Conservation (phyloP, 2,329 filamentous ascomycete genomes). For the Cordyceps tenuipes region DNA sequence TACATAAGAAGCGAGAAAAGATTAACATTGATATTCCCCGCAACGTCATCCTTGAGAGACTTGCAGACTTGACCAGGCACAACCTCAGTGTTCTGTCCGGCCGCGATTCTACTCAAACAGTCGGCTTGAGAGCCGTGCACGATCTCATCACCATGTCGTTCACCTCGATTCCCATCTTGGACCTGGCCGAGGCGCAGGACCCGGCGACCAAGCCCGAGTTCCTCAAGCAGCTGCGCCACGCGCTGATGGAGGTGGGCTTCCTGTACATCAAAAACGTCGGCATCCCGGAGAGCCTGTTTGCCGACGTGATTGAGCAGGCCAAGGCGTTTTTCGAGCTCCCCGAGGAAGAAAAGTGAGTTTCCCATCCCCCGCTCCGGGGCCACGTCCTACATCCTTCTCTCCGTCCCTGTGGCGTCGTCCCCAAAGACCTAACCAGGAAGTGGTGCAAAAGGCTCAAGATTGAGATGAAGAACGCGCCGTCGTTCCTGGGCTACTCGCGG, state of each 20-base stretch:
- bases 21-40: not conserved
- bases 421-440: no score
- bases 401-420: no score
- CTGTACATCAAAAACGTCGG: slow-evolving; percentile 76
- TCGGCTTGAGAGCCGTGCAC: no score
- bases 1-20: slow-evolving; percentile 3
- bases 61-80: no score
- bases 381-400: no score
- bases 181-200: slow-evolving; percentile 58
- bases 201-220: slow-evolving; percentile 63
- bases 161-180: slow-evolving; percentile 67
- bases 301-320: slow-evolving; percentile 58
- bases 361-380: no score
- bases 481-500: slow-evolving; percentile 62
- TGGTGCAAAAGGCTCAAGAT: slow-evolving; percentile 46
- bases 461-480: slow-evolving; percentile 66
- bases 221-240: slow-evolving; percentile 60
- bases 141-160: slow-evolving; percentile 49
- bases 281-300: slow-evolving; percentile 56
- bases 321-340: slow-evolving; percentile 71
- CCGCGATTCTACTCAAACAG: not conserved
- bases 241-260: slow-evolving; percentile 80
- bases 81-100: not conserved
- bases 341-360: slow-evolving; percentile 59
- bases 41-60: not conserved